phyloP scores from a whole-genome alignment of 495 filamentous ascomycete genomes.

The Penicillium antarcticum region DNA sequence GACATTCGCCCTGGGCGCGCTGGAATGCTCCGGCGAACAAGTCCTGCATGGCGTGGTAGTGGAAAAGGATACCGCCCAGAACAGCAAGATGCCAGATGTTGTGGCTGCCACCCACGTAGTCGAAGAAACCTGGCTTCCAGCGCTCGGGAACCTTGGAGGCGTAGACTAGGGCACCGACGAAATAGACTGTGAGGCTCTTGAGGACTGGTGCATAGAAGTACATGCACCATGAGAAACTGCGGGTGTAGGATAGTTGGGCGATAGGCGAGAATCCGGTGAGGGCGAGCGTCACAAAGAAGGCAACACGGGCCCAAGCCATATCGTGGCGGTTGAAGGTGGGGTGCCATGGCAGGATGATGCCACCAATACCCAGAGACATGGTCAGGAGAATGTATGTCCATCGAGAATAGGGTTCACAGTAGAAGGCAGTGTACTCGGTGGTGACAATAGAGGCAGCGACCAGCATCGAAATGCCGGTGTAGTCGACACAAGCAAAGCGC shows the following conservation, averaged over 20 bases:
- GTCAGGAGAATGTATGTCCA: slow-evolving; percentile 86
- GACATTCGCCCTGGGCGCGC: slow-evolving; percentile 59
- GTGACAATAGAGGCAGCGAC: slow-evolving; percentile 98
- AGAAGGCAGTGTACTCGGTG: slow-evolving; percentile 97
- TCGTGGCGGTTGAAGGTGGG: slow-evolving; percentile 90
- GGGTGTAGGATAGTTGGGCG: slow-evolving; percentile 72
- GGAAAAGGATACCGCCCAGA: slow-evolving; percentile 91
- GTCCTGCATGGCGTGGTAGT: slow-evolving; percentile 93
- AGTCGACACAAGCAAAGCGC: slow-evolving; percentile 96
- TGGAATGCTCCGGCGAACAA: slow-evolving; percentile 86
- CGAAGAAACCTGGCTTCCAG: slow-evolving; percentile 88
- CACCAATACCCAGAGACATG: slow-evolving; percentile 75
- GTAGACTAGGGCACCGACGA: slow-evolving; percentile 80
- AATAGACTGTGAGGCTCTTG: slow-evolving; percentile 83
- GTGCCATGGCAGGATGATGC: slow-evolving; percentile 94
- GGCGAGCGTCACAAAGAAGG: slow-evolving; percentile 84
- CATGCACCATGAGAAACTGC: slow-evolving; percentile 69
- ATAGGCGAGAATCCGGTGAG: slow-evolving; percentile 91
- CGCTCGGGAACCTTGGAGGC: slow-evolving; percentile 92
- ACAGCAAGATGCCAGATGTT: slow-evolving; percentile 98
- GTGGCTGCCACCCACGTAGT: slow-evolving; percentile 91
- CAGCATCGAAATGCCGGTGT: slow-evolving; percentile 94
- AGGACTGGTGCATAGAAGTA: slow-evolving; percentile 88
- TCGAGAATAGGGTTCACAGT: slow-evolving; percentile 86
- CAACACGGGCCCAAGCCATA: slow-evolving; percentile 88